Evolutionary conservation across 2,329 filamentous ascomycete genomes (phyloP), one percentile per base, ranked within the genome.

Genomic region (Ophiostoma novo-ulmi): DNA sequence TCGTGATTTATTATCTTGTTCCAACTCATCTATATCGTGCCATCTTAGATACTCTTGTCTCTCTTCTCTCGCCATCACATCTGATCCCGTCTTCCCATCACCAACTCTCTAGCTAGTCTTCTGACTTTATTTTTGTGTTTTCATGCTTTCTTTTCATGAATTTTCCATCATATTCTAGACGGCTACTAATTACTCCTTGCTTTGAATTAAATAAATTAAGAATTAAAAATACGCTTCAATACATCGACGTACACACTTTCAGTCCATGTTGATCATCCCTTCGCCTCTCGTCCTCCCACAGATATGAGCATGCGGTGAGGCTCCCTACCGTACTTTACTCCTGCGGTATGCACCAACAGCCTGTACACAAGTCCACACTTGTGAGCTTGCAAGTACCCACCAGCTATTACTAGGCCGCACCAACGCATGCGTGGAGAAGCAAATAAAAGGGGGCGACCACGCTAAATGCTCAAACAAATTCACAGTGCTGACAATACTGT

Each of bases 341-440:
- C 52, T 58, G 52, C n/a, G 22, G 22, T 22, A 13, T 58, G 52
- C 52, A 58, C 48, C 52, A 36, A 63, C 58, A 35, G 58, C 58
- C 55, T 61, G 55, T 48, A 48, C 44, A 48, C 44, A 48, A 48
- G 44, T 20, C n/a, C 44, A 48, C 44, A 48, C 26, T 26, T 26
- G 26, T 26, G 26, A 48, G 44, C 44, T n/a, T 48, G 17, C 58
- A 36, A 64, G 31, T 7, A 63, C 58, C 26, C 26, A 63, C 26
- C 22, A 63, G 31, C 52, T 26, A 35, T 26, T 26, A 35, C 58
- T 63, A 63, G 26, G 48, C 65, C 41, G 22, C 31, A 65, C 63
- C 39, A 65, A 39, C 20, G n/a, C 63, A 38, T 39, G 61, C 63
- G 63, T 65, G 63, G 63, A 65, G 63, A 65, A 65, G 63, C 63